Evolutionary conservation across 1,284 basidiomycete species (phyloP).

Genomic region (Leucocoprinus gongylophorus): DNA sequence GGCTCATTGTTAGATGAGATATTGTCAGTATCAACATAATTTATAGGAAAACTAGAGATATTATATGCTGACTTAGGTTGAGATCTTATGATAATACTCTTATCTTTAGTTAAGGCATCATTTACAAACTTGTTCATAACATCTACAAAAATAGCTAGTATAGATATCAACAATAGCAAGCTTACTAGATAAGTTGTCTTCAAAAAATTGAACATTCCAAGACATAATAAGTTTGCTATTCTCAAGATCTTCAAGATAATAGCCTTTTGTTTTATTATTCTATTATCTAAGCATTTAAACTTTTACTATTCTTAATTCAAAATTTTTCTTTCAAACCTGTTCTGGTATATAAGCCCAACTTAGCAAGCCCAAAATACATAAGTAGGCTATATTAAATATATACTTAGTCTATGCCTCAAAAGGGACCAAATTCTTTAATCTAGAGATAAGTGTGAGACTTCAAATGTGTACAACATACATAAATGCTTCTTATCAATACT

Average conservation of each 20-base stretch:
- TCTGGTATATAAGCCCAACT: constrained; percentile 18
- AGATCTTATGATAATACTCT: too few species aligned
- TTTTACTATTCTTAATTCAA: constrained; percentile 11
- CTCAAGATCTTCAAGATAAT: constrained; percentile 14
- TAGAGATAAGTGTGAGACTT: constrained; percentile 18
- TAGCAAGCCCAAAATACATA: constrained; percentile 19
- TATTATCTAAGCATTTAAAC: constrained; percentile 14
- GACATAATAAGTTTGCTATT: background rate
- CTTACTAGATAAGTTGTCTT: constrained; percentile 3
- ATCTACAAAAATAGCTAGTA: too few species aligned
- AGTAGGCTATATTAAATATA: constrained; percentile 15
- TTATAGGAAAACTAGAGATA: too few species aligned
- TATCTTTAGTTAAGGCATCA: background rate
- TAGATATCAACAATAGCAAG: background rate
- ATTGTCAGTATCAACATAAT: too few species aligned
- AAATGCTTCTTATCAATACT: constrained; percentile 36
- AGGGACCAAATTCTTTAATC: constrained; percentile 11
- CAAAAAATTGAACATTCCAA: background rate
- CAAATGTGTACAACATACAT: constrained; percentile 25
- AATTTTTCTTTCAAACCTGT: background rate
- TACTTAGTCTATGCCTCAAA: constrained; percentile 12
- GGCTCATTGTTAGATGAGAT: too few species aligned
- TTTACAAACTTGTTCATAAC: background rate
- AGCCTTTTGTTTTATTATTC: constrained; percentile 15
- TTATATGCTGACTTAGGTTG: too few species aligned